Conservation (phyloP, 805 yeast species). For the Candida ficus region DNA sequence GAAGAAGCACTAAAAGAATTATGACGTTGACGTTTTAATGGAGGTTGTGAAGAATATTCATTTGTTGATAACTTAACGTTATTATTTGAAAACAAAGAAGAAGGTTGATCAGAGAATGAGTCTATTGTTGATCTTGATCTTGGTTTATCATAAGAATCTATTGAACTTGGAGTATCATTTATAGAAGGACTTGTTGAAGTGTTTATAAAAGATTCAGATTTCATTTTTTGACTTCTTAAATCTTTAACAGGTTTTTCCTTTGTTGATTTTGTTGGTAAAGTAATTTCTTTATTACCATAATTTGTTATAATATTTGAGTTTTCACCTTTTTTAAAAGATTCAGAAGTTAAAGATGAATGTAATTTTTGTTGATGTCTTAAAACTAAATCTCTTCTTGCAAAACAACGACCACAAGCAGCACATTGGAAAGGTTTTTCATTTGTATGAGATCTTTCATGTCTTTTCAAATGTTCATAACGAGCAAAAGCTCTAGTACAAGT, state of each 20-base stretch:
- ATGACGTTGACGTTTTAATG: conserved; percentile 31
- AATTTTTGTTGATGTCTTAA: conserved; percentile 93
- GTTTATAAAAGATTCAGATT: background rate
- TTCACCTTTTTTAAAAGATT: conserved; percentile 22
- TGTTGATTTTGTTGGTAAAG: conserved; percentile 27
- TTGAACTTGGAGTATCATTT: background rate
- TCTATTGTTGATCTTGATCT: conserved; percentile 4
- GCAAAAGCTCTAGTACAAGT: conserved; percentile 96
- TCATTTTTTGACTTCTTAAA: background rate
- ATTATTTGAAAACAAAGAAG: background rate
- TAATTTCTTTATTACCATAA: conserved; percentile 34
- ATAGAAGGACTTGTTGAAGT: conserved; percentile 1
- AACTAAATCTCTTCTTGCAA: conserved; percentile 85
- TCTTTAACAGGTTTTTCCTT: background rate
- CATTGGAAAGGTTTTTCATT: conserved; percentile 96
- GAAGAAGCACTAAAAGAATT: conserved; percentile 41
- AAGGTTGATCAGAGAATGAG: background rate
- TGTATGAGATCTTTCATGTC: conserved; percentile 93
- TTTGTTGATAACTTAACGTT: conserved; percentile 3
- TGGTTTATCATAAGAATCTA: background rate
- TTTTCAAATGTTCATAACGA: conserved; percentile 84
- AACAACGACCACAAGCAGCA: conserved; percentile 93
- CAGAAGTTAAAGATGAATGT: conserved; percentile 51
- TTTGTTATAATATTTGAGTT: conserved; percentile 33
- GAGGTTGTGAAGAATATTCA: background rate